Evolutionary conservation across 768 basidiomycete genomes (phyloP), one percentile per base, ranked within the genome.

Genomic region (Tylopilus balloui): DNA sequence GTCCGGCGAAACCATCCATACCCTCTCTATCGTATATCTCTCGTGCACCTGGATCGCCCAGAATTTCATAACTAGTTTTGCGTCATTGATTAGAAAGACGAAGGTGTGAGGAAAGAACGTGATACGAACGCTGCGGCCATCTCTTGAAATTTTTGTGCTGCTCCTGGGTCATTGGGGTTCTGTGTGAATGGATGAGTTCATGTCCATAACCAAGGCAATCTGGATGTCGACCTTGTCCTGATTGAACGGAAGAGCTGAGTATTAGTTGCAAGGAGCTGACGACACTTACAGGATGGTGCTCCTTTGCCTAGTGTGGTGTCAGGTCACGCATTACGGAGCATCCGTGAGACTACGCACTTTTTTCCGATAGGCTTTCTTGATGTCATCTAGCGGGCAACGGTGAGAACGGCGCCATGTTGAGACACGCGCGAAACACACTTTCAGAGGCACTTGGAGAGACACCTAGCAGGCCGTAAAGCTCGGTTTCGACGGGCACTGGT

Each of bases 341-440:
- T 44, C 34, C 45, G 54, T 47, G 40, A 29, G 29, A 48, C 27
- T 28, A 65, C 60, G 58, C 71, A 90, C 92, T 83, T 93, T 94
- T 73, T 81, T 88, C 65, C 87, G 85, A 65, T 97, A 97, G 14
- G 93, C 93, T 63, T 88, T 90, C 71, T 93, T 94, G 60, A 97
- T 91, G 54, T 97, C 91, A 56, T 76, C 89, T 86, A 55, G 31
- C 42, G 15, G 48, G 52, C 45, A 38, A 36, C 39, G 25, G 37
- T 59, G 41, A 62, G 58, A 27, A 37, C 7, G 39, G 42, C 11
- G 13, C 25, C 7, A 44, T n/a, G 37, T 44, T 9, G n/a, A 48
- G 9, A 28, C 23, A n/a, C 17, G 36, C 28, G 20, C 42, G 38
- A 50, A 14, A 57, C 70, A 41, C 64, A 89, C 90, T 84, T 75